phyloP scores from a whole-genome alignment of 352 stramenopile species.

The Pythium volutum region DNA sequence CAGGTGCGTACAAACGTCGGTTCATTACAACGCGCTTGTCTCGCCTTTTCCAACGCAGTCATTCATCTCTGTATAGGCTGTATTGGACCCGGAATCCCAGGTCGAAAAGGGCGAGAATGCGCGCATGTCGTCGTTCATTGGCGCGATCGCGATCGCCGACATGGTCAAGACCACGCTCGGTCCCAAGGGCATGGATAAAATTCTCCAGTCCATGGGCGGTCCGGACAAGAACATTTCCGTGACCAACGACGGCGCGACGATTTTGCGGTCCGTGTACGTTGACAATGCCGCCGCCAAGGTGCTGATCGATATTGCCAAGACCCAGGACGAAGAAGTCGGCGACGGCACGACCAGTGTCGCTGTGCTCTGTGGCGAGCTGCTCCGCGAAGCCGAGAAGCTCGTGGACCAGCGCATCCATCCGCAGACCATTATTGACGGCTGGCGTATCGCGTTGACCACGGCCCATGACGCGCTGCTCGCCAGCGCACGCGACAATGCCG shows the following conservation, averaged over 20 bases:
- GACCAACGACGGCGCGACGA: conserved; percentile 99
- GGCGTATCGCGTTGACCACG: conserved; percentile 91
- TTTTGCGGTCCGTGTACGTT: conserved; percentile 96
- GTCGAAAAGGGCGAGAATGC: conserved; percentile 97
- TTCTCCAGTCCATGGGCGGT: conserved; percentile 93
- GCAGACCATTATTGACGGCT: conserved; percentile 98
- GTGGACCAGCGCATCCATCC: conserved; percentile 96
- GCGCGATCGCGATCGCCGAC: conserved; percentile 99
- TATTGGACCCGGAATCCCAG: conserved; percentile 78
- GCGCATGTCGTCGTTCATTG: conserved; percentile 98
- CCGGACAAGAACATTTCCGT: conserved; percentile 91
- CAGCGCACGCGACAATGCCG: conserved; percentile 79
- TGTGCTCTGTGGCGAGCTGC: conserved; percentile 96
- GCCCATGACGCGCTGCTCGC: conserved; percentile 90
- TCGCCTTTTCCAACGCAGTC: conserved; percentile 1
- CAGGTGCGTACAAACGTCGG: not conserved
- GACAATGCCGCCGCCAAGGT: conserved; percentile 99
- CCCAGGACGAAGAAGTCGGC: conserved; percentile 98
- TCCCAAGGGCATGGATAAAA: conserved; percentile 99
- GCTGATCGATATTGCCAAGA: conserved; percentile 98
- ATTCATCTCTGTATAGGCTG: conserved; percentile 30
- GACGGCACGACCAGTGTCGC: conserved; percentile 97
- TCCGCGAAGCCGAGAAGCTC: conserved; percentile 96
- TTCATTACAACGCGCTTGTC: not conserved
- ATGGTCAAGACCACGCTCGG: conserved; percentile 99